Percentiles rank a stretch among this genome's conserved stretches.
These are phyloP conservation scores for Zymoseptoria pseudotritici DNA, from an alignment of 2,329 filamentous ascomycete genomes.

Conservation along the genomic window DNA sequence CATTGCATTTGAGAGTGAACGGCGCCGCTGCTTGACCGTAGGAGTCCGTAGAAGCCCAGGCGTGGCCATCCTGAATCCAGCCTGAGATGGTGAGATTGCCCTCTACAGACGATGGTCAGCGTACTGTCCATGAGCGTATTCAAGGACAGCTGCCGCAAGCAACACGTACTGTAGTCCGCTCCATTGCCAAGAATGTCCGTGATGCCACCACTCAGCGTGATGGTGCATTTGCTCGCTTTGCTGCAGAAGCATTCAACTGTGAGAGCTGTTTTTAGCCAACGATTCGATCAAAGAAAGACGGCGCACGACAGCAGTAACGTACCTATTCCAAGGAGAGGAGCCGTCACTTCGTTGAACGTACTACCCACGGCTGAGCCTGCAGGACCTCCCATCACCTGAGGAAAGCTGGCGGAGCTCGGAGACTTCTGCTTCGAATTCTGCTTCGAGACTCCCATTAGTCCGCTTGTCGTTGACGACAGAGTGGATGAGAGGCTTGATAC, in stretches of 20 bases:
- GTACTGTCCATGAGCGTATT: neutral
- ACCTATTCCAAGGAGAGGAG: conserved; percentile 2
- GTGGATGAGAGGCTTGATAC: neutral
- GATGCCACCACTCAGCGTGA: conserved; percentile 7
- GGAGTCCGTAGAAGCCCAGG: conserved; percentile 4
- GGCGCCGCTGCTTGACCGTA: conserved; percentile 6
- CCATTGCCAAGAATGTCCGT: conserved; percentile 8
- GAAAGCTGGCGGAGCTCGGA: neutral
- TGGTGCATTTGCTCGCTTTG: conserved; percentile 6
- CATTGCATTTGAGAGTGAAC: conserved; percentile 10
- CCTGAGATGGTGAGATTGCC: conserved; percentile 7
- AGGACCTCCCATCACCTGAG: neutral
- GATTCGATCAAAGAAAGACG: neutral
- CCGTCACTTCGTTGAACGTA: neutral
- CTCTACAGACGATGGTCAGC: conserved; percentile 1
- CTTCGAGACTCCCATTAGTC: neutral
- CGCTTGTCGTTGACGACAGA: neutral
- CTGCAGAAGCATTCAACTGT: conserved; percentile 6
- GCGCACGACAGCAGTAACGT: neutral
- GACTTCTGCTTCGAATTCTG: neutral
- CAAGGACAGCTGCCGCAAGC: neutral
- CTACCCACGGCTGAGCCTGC: neutral
- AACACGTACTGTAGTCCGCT: conserved; percentile 7
- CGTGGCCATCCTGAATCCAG: conserved; percentile 11
- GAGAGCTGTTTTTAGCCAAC: neutral